Conservation (phyloP, 1,284 basidiomycete species). For the Sutorius eximius region DNA sequence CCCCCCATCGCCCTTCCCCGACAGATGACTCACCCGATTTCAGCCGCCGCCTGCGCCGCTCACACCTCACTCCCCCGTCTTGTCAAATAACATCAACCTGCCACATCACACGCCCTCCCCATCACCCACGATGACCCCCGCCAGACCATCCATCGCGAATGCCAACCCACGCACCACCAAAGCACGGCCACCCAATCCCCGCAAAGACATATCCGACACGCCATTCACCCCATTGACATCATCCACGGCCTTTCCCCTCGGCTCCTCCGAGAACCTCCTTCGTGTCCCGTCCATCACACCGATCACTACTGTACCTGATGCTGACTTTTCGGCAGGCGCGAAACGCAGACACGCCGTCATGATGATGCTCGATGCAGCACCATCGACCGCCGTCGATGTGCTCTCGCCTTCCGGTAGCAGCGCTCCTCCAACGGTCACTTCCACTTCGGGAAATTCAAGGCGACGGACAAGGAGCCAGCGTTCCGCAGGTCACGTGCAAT, state of each 20-base stretch:
- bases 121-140: constrained; percentile 36
- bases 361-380: constrained; percentile 57
- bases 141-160: constrained; percentile 23
- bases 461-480: constrained; percentile 48
- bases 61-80: constrained; percentile 33
- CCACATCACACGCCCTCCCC: constrained; percentile 31
- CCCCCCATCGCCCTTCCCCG: not conserved
- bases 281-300: constrained; percentile 22
- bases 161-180: constrained; percentile 30
- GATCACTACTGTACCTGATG: constrained; percentile 23
- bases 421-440: constrained; percentile 13
- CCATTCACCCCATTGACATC: constrained; percentile 11
- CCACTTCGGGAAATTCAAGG: constrained; percentile 30
- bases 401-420: constrained; percentile 24
- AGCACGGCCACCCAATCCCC: constrained; percentile 19
- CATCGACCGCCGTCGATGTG: constrained; percentile 30
- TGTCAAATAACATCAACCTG: constrained; percentile 19
- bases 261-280: constrained; percentile 30
- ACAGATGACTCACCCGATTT: constrained; percentile 3
- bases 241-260: constrained; percentile 18
- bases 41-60: constrained; percentile 19
- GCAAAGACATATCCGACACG: constrained; percentile 30
- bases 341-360: constrained; percentile 61
- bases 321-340: constrained; percentile 38
- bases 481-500: constrained; percentile 33